Evolutionary conservation across 495 filamentous ascomycete genomes (phyloP).

Genomic region (Penicillium parvum): DNA sequence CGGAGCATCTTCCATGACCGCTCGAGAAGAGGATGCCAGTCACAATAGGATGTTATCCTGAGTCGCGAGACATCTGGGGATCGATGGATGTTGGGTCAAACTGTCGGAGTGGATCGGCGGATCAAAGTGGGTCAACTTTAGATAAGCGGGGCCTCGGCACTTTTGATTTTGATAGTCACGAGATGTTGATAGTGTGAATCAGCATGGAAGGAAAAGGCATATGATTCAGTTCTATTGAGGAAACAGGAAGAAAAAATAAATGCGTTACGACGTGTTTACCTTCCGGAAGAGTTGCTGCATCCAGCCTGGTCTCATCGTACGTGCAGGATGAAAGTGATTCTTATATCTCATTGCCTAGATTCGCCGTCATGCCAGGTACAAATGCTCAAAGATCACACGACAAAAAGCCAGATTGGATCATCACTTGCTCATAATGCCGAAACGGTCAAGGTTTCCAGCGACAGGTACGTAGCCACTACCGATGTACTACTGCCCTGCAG

Average conservation of each 20-base stretch:
- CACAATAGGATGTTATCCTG: too few species aligned
- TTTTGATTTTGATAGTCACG: too few species aligned
- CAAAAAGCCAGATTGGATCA: conserved; percentile 2
- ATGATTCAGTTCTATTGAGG: neutral
- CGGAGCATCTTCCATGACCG: conserved; percentile 30
- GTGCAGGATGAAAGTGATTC: conserved; percentile 10
- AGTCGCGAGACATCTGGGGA: neutral
- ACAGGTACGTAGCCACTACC: neutral
- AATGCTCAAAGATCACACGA: conserved; percentile 8
- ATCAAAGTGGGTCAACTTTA: conserved; percentile 24
- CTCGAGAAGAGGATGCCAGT: too few species aligned
- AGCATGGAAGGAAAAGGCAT: too few species aligned
- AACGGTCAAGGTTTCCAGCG: conserved; percentile 1
- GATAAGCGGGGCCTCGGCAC: conserved; percentile 5
- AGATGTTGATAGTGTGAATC: too few species aligned
- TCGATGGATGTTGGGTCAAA: neutral
- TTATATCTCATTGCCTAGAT: conserved; percentile 22
- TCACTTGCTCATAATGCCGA: neutral
- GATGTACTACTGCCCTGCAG: neutral
- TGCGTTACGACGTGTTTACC: neutral
- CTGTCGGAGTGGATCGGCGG: conserved; percentile 11
- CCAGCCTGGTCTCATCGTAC: too few species aligned
- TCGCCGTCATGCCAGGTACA: conserved; percentile 14
- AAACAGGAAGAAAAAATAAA: neutral
- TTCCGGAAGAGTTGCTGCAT: too few species aligned